Conservation (phyloP, 768 basidiomycete species). For the Boletus speciosus region DNA sequence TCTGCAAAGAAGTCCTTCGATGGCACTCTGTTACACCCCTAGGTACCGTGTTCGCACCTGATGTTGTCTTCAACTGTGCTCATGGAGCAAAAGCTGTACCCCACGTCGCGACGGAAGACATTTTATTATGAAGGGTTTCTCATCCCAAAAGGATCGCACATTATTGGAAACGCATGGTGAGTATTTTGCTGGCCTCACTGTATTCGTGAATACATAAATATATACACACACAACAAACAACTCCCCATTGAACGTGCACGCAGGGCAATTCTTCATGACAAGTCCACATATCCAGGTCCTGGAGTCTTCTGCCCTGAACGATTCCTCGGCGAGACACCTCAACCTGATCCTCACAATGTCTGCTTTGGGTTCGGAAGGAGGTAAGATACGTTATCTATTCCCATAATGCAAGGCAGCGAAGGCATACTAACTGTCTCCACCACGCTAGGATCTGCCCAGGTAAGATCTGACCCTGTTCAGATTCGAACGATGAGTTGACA, state of each 20-base stretch:
- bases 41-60: conserved; percentile 22
- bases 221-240: neutral
- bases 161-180: conserved; percentile 24
- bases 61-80: neutral
- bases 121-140: conserved; percentile 8
- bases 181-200: conserved; percentile 3
- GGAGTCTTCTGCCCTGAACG: conserved; percentile 33
- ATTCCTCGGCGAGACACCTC: conserved; percentile 22
- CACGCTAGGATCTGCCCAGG: conserved; percentile 18
- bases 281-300: conserved; percentile 35
- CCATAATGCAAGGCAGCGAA: neutral
- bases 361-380: conserved; percentile 32
- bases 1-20: conserved; percentile 25
- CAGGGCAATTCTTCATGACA: conserved; percentile 56
- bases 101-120: conserved; percentile 23
- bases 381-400: neutral
- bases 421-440: neutral
- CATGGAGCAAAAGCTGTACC: neutral
- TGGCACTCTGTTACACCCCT: conserved; percentile 20
- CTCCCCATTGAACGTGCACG: neutral
- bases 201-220: neutral
- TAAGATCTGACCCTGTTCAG: neutral
- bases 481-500: neutral
- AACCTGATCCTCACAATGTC: conserved; percentile 14
- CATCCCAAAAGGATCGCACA: conserved; percentile 24